Evolutionary conservation across 306 rosid species (phyloP), one percentile per base, ranked within the genome.

Genomic region (Malus sieversii): DNA sequence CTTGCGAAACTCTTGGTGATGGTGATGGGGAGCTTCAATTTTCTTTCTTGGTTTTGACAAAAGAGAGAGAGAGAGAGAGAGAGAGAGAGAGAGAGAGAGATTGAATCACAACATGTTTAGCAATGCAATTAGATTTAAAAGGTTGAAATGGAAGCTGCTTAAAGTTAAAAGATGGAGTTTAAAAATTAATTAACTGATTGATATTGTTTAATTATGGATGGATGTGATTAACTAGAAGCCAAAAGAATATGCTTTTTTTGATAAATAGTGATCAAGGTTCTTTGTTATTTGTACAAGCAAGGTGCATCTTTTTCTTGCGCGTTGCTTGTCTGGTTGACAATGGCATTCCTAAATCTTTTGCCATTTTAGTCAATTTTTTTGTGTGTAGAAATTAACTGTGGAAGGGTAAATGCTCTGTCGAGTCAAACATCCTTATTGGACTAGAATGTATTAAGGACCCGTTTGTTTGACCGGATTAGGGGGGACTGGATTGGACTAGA

Each of bases 1-100:
- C 77, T 74, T 60, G 77, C 61, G 2, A 51, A 27, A 33, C 20
- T 74, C 45, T 74, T 61, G 77, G 77, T 74, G 77, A 44, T 45
- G 77, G 66, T 0, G 20, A 48, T 15, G 66, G 30, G 20, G 16
- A 64, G 68, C 68, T 16, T 20, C 10, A 30, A 32, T 30, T 27
- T 27, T 64, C 44, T 29, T 44, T 32, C 68, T 64, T 64, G 68
- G 68, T 14, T 6, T 64, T 30, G 68, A 32, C 48, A 18, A 33
- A 16, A 35, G 48, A 65, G 70, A 35, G 44, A 29, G 32, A 27
- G 38, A 27, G 38, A 35, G 27, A 35, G 48, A 65, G 70, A 35
- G 44, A 29, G 32, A 27, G 38, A 27, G 67, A n/a, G 62, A 60
- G n/a, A 8, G 67, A 63, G 67, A 33, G 14, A 33, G 46, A 66